Evolutionary conservation across 2,329 filamentous ascomycete genomes (phyloP).

Genomic region (Cercospora beticola): DNA sequence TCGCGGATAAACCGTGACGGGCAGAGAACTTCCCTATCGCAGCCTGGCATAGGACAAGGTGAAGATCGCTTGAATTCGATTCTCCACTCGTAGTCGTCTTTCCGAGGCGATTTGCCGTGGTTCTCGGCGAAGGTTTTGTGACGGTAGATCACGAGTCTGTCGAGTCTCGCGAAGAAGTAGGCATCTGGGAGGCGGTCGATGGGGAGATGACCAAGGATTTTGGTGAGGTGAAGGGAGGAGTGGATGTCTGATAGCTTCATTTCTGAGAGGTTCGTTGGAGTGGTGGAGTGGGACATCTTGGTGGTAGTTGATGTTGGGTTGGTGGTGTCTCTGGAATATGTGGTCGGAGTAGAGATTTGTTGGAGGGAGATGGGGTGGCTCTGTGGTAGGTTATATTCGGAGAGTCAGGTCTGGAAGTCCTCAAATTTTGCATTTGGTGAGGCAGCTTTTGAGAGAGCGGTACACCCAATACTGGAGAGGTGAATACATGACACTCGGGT

Average conservation of each 20-base stretch:
- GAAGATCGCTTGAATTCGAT: neutral
- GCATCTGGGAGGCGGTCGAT: neutral
- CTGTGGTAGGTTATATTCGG: neutral
- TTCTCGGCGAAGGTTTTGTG: neutral
- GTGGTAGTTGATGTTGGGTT: neutral
- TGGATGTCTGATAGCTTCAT: neutral
- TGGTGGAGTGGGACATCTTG: neutral
- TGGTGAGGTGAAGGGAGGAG: neutral
- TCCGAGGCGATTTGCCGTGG: neutral
- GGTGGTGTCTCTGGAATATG: neutral
- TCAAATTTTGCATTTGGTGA: neutral
- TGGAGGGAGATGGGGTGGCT: neutral
- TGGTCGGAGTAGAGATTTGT: neutral
- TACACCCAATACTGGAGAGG: neutral
- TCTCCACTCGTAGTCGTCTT: neutral
- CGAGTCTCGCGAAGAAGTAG: neutral
- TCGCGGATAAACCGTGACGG: neutral
- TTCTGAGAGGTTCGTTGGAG: neutral
- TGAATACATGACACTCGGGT: neutral
- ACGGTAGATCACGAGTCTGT: neutral
- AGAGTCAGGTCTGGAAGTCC: neutral
- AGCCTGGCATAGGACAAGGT: neutral
- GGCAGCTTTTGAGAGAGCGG: neutral
- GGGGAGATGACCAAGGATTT: neutral
- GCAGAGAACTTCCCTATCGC: neutral